A percentile compares a stretch with the other conserved stretches of the same genome.
Evolutionary conservation across 108 stramenopile species (phyloP).

Genomic region (Cyclotella atomus): DNA sequence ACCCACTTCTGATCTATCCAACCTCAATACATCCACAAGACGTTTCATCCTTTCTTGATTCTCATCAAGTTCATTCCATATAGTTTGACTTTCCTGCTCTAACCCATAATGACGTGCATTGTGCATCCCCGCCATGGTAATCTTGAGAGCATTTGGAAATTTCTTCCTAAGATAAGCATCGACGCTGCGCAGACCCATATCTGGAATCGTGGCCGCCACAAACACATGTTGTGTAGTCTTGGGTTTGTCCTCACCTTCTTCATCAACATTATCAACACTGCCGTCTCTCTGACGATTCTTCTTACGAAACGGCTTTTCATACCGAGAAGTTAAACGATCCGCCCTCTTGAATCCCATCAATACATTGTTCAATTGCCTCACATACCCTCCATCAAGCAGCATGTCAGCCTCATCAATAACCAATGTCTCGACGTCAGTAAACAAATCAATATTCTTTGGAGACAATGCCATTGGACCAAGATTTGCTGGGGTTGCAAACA

Average conservation of each 20-base stretch:
- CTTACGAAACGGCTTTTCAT: conserved; percentile 23
- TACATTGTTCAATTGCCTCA: conserved; percentile 85
- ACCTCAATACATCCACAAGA: conserved; percentile 67
- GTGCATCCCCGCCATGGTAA: conserved; percentile 82
- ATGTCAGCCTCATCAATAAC: conserved; percentile 98
- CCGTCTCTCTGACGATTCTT: conserved; percentile 45
- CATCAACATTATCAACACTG: conserved; percentile 18
- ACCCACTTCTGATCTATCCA: conserved; percentile 48
- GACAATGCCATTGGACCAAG: conserved; percentile 90
- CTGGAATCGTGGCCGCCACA: conserved; percentile 96
- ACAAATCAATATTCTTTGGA: conserved; percentile 87
- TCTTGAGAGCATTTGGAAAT: conserved; percentile 80
- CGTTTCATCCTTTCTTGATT: conserved; percentile 84
- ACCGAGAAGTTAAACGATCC: conserved; percentile 53
- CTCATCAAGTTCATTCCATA: conserved; percentile 71
- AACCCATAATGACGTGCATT: conserved; percentile 89
- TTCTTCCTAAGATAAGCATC: conserved; percentile 85
- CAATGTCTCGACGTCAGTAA: conserved; percentile 83
- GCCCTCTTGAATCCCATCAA: conserved; percentile 91
- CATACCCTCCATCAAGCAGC: conserved; percentile 95
- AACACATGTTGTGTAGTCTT: conserved; percentile 82
- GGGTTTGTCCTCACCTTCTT: conserved; percentile 16
- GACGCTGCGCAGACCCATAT: conserved; percentile 89
- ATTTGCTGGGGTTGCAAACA: conserved; percentile 94
- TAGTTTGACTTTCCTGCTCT: conserved; percentile 56